Conservation (phyloP, 2,329 filamentous ascomycete species). For the Apiospora kogelbergensis region DNA sequence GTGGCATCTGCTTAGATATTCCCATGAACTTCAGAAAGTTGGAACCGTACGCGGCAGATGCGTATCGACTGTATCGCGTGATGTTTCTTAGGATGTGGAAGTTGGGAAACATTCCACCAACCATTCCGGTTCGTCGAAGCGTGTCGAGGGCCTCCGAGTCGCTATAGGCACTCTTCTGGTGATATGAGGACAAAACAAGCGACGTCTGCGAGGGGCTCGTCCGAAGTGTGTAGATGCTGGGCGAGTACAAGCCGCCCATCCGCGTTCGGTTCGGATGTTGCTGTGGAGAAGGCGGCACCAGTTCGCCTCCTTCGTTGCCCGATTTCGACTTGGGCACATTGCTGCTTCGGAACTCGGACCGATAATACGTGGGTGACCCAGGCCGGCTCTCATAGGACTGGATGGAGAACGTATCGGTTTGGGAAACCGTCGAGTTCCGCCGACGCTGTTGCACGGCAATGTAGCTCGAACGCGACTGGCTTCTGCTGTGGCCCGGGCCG, state of each 20-base stretch:
- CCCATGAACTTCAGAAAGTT: slow-evolving; percentile 64
- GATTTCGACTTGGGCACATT: slow-evolving; percentile 17
- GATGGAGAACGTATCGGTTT: slow-evolving; percentile 56
- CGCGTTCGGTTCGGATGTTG: slow-evolving; percentile 29
- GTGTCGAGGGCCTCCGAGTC: slow-evolving; percentile 48
- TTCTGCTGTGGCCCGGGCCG: slow-evolving; percentile 28
- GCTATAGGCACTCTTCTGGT: slow-evolving; percentile 48
- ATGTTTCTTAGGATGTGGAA: slow-evolving; percentile 62
- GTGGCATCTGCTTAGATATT: slow-evolving; percentile 52
- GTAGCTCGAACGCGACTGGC: slow-evolving; percentile 47
- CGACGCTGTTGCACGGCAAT: slow-evolving; percentile 51
- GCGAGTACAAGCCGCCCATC: slow-evolving; percentile 34
- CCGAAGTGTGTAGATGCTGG: slow-evolving; percentile 61
- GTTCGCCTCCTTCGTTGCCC: slow-evolving; percentile 13
- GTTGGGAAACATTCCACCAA: slow-evolving; percentile 59
- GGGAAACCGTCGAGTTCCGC: slow-evolving; percentile 55
- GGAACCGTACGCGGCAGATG: slow-evolving; percentile 65
- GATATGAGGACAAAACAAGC: slow-evolving; percentile 49
- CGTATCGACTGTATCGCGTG: slow-evolving; percentile 64
- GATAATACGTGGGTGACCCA: slow-evolving; percentile 38
- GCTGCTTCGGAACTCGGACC: slow-evolving; percentile 15
- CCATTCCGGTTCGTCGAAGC: slow-evolving; percentile 51
- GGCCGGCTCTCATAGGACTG: slow-evolving; percentile 44
- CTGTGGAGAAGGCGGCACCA: slow-evolving; percentile 20
- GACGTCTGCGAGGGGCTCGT: slow-evolving; percentile 58